phyloP scores from a whole-genome alignment of 148 eudicot species.

The Drosera capensis region DNA sequence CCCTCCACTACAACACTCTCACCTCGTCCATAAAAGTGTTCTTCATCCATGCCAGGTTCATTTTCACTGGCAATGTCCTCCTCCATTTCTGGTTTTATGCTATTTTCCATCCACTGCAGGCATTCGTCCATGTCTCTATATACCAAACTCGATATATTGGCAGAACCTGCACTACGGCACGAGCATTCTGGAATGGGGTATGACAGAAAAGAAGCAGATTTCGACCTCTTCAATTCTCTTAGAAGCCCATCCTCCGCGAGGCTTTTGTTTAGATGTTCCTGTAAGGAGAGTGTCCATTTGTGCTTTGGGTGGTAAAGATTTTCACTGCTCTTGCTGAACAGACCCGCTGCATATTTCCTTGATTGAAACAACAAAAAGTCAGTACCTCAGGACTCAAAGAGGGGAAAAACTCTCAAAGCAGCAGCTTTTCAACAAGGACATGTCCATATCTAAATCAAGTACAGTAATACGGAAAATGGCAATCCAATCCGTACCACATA shows the following conservation, averaged over 20 bases:
- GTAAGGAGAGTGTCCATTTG: slow-evolving; percentile 66
- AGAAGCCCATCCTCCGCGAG: slow-evolving; percentile 32
- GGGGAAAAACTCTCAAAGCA: neutral
- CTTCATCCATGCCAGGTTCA: slow-evolving; percentile 49
- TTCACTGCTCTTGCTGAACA: slow-evolving; percentile 47
- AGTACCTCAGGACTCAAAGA: neutral
- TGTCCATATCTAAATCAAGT: no score
- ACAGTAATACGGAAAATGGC: no score
- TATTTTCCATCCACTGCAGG: slow-evolving; percentile 50
- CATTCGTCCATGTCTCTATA: slow-evolving; percentile 36
- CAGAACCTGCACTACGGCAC: slow-evolving; percentile 38
- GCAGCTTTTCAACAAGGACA: neutral
- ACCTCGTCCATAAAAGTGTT: slow-evolving; percentile 23
- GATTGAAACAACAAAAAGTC: slow-evolving; percentile 1
- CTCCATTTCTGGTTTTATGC: slow-evolving; percentile 12
- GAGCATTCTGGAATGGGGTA: slow-evolving; percentile 75
- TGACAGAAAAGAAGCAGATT: slow-evolving; percentile 53
- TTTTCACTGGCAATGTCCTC: slow-evolving; percentile 22
- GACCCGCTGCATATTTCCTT: slow-evolving; percentile 45
- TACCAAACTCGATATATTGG: slow-evolving; percentile 15
- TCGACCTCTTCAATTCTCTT: slow-evolving; percentile 26
- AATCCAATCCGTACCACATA: no score
- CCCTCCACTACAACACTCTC: slow-evolving; percentile 35
- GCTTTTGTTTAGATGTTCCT: slow-evolving; percentile 40
- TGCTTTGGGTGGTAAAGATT: slow-evolving; percentile 61